Evolutionary conservation across 805 yeast species (phyloP).

Genomic region (Ogataea allantospora): DNA sequence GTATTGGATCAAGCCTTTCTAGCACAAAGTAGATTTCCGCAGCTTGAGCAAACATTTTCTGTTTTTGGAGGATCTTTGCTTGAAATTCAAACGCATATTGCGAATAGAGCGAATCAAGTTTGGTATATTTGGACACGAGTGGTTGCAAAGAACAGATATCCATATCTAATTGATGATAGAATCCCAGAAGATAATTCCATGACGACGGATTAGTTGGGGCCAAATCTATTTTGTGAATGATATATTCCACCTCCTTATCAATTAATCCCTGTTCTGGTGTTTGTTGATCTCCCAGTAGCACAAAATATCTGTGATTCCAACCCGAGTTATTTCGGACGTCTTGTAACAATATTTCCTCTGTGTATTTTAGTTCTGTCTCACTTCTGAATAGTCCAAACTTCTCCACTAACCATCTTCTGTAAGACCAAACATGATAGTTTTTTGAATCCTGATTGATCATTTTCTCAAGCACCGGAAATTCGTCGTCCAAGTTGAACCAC

Average conservation of each 20-base stretch:
- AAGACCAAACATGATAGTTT: slow-evolving; percentile 97
- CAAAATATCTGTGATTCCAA: slow-evolving; percentile 83
- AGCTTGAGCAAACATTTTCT: slow-evolving; percentile 36
- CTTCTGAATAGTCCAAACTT: slow-evolving; percentile 48
- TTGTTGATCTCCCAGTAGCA: slow-evolving; percentile 35
- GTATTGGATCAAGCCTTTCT: slow-evolving; percentile 34
- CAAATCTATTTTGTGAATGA: slow-evolving; percentile 44
- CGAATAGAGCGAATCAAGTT: slow-evolving; percentile 36
- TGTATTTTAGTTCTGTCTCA: slow-evolving; percentile 50
- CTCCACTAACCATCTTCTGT: slow-evolving; percentile 77
- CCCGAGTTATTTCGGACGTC: slow-evolving; percentile 91
- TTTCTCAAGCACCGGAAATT: slow-evolving; percentile 59
- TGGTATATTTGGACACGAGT: slow-evolving; percentile 46
- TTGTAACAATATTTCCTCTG: slow-evolving; percentile 43
- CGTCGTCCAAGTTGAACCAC: slow-evolving; percentile 48
- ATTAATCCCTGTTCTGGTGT: slow-evolving; percentile 16
- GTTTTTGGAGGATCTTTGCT: slow-evolving; percentile 45
- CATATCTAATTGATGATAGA: slow-evolving; percentile 35
- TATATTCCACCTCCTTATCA: slow-evolving; percentile 52
- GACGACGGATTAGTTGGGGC: slow-evolving; percentile 82
- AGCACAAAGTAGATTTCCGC: slow-evolving; percentile 49
- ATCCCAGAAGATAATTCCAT: slow-evolving; percentile 80
- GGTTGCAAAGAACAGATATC: slow-evolving; percentile 40
- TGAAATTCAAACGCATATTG: slow-evolving; percentile 64
- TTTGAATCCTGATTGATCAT: slow-evolving; percentile 81